phyloP scores from a whole-genome alignment of 169 alveolate genomes.

The Sarcocystis neurona region DNA sequence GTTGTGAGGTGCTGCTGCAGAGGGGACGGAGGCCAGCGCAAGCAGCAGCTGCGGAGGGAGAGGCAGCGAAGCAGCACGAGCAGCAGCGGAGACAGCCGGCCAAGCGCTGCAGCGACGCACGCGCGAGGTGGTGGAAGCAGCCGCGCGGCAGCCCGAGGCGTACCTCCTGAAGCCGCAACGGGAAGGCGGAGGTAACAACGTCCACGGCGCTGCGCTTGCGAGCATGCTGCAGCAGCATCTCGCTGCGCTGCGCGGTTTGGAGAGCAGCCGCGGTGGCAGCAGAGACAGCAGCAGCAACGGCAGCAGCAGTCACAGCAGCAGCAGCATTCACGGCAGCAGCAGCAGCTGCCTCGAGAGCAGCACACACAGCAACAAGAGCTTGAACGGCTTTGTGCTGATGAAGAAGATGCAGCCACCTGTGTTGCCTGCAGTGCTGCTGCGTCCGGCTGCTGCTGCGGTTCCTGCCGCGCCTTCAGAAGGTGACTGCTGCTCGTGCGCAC shows the following conservation, averaged over 20 bases:
- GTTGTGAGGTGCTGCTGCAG: no score
- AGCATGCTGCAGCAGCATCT: slow-evolving; percentile 64
- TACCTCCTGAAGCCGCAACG: slow-evolving; percentile 81
- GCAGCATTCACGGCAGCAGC: no score
- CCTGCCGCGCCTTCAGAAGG: no score
- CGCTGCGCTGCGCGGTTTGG: slow-evolving; percentile 42
- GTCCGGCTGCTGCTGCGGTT: neutral
- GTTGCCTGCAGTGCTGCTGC: slow-evolving; percentile 40
- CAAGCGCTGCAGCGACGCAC: neutral
- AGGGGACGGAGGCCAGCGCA: no score
- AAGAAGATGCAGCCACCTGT: slow-evolving; percentile 69
- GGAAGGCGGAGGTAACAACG: slow-evolving; percentile 86
- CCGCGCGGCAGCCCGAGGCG: slow-evolving; percentile 65
- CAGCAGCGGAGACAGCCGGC: neutral
- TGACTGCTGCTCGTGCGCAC: slow-evolving; percentile 2
- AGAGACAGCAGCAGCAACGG: slow-evolving; percentile 56
- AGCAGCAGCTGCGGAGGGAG: neutral
- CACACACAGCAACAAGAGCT: slow-evolving; percentile 19
- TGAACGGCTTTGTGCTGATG: slow-evolving; percentile 69
- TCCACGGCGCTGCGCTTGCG: slow-evolving; percentile 71
- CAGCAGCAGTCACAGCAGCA: slow-evolving; percentile 49
- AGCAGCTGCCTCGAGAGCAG: no score
- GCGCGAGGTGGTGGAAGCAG: slow-evolving; percentile 65
- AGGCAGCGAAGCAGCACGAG: neutral
- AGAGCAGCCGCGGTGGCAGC: slow-evolving; percentile 55